These are phyloP conservation scores for Tremella mesenterica DNA, from an alignment of 768 basidiomycete genomes.

Conservation along the genomic window DNA sequence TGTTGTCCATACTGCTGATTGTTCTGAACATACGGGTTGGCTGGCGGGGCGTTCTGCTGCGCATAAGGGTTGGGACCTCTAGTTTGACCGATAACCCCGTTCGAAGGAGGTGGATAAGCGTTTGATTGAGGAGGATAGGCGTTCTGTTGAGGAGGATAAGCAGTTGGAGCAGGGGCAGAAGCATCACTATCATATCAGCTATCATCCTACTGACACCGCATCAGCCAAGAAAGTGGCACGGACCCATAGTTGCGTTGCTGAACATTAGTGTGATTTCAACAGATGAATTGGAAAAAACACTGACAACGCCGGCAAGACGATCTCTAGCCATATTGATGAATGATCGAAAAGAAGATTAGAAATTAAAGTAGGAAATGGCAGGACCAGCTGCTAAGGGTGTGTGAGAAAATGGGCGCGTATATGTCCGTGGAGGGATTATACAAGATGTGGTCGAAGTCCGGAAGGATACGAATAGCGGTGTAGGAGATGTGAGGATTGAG, in stretches of 20 bases:
- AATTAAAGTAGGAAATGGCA: background rate
- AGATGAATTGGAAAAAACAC: slow-evolving; percentile 3
- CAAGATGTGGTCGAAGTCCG: background rate
- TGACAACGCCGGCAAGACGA: slow-evolving; percentile 55
- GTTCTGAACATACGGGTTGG: slow-evolving; percentile 6
- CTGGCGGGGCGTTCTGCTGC: slow-evolving; percentile 20
- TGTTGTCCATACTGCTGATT: slow-evolving; percentile 39
- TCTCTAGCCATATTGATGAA: slow-evolving; percentile 65
- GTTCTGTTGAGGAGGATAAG: background rate
- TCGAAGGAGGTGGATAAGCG: slow-evolving; percentile 33
- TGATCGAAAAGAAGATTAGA: background rate
- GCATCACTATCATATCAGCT: background rate
- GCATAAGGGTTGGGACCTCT: slow-evolving; percentile 34
- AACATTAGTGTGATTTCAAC: background rate
- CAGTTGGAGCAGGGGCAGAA: background rate
- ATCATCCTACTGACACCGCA: background rate
- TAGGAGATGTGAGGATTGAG: background rate
- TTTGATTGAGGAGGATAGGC: slow-evolving; percentile 18
- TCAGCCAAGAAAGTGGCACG: background rate
- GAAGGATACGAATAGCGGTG: slow-evolving; percentile 1
- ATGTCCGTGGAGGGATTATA: background rate
- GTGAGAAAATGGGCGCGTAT: background rate
- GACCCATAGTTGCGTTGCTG: slow-evolving; percentile 35
- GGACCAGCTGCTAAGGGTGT: background rate
- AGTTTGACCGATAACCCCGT: slow-evolving; percentile 30